Percentiles rank a stretch among this genome's conserved stretches.
phyloP scores from a whole-genome alignment of 106 monocot species.

The Dioscorea zingiberensis region DNA sequence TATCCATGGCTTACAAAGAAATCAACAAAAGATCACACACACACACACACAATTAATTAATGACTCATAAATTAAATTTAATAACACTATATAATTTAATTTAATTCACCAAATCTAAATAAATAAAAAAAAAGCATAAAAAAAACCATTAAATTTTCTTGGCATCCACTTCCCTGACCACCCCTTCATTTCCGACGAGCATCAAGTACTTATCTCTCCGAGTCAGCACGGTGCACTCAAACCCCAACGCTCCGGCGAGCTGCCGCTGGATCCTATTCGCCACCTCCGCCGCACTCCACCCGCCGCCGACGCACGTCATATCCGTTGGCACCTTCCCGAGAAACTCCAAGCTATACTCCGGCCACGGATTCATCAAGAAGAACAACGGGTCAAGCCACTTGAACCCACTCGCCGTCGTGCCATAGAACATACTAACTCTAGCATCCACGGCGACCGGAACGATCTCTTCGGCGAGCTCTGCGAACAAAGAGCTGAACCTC shows the following conservation, averaged over 20 bases:
- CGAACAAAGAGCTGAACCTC: slow-evolving; percentile 83
- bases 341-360: slow-evolving; percentile 42
- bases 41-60: too few species aligned
- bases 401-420: slow-evolving; percentile 74
- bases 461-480: slow-evolving; percentile 69
- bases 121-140: too few species aligned
- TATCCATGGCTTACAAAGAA: too few species aligned
- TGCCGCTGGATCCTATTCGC: slow-evolving; percentile 53
- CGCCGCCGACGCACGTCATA: slow-evolving; percentile 14
- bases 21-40: too few species aligned
- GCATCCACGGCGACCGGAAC: slow-evolving; percentile 64
- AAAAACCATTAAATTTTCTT: too few species aligned
- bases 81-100: too few species aligned
- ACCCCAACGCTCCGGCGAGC: slow-evolving; percentile 54
- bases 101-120: too few species aligned
- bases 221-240: slow-evolving; percentile 56
- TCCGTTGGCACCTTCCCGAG: slow-evolving; percentile 40
- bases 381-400: slow-evolving; percentile 75
- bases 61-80: too few species aligned
- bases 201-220: slow-evolving; percentile 82
- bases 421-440: slow-evolving; percentile 50
- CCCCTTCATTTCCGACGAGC: slow-evolving; percentile 68
- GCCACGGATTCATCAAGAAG: slow-evolving; percentile 66
- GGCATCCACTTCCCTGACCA: slow-evolving; percentile 21
- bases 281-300: slow-evolving; percentile 31